Conservation (phyloP, 169 alveolate species). For the Neospora caninum region DNA sequence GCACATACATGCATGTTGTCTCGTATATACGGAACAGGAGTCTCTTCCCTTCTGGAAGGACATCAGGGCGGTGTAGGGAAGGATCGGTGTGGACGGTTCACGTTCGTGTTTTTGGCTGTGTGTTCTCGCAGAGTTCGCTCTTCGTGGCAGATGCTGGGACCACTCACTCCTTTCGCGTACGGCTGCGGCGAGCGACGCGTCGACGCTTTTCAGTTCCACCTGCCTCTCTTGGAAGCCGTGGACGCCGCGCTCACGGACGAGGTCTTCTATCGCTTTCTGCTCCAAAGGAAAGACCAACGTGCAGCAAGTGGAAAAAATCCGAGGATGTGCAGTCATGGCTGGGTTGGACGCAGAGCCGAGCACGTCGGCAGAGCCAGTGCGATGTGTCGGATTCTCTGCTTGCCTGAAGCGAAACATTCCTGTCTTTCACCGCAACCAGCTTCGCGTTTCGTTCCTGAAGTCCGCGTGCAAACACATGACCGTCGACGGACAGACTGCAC, state of each 20-base stretch:
- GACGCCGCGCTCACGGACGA: background rate
- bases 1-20: too few species aligned
- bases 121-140: too few species aligned
- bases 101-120: too few species aligned
- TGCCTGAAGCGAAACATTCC: background rate
- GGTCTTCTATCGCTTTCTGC: background rate
- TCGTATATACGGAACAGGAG: too few species aligned
- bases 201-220: background rate
- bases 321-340: background rate
- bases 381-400: background rate
- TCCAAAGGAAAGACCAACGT: too few species aligned
- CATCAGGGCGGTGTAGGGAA: too few species aligned
- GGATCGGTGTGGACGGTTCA: too few species aligned
- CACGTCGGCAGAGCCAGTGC: background rate
- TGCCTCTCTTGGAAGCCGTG: background rate
- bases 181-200: background rate
- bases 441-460: background rate
- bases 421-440: background rate
- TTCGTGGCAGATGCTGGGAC: too few species aligned
- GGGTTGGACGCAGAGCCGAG: background rate
- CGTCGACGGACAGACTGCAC: background rate
- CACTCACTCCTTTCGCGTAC: background rate
- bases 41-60: too few species aligned
- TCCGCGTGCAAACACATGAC: background rate
- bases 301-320: too few species aligned